Percentiles rank a stretch among this genome's conserved stretches.
Conservation (phyloP, 345 rosid species). For the Brassica cretica region DNA sequence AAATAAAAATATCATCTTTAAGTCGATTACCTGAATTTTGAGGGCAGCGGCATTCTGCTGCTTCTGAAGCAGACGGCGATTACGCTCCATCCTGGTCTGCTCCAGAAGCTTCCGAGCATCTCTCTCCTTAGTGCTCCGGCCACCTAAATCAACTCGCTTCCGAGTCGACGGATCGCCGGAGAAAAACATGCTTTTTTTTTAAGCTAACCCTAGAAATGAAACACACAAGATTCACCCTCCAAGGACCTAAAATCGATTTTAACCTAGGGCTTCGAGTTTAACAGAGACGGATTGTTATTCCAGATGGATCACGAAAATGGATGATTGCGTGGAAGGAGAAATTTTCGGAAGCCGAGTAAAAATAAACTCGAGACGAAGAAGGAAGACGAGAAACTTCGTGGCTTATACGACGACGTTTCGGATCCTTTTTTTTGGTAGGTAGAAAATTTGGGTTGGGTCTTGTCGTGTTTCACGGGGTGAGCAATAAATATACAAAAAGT, state of each 20-base stretch:
- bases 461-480: constrained; percentile 22
- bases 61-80: constrained; percentile 70
- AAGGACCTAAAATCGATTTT: constrained; percentile 7
- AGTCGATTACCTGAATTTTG: constrained; percentile 65
- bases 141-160: constrained; percentile 97
- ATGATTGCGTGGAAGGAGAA: constrained; percentile 4
- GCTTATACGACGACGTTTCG: constrained; percentile 24
- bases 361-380: background rate
- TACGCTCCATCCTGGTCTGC: constrained; percentile 88
- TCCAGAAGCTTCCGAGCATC: constrained; percentile 95
- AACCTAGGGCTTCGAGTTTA: constrained; percentile 24
- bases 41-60: constrained; percentile 80
- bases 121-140: constrained; percentile 95
- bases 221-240: constrained; percentile 12
- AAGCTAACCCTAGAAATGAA: constrained; percentile 23
- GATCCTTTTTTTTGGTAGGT: background rate
- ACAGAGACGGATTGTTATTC: background rate
- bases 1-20: background rate
- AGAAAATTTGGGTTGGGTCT: constrained; percentile 10
- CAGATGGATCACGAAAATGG: background rate
- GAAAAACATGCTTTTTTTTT: constrained; percentile 66
- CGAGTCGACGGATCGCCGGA: constrained; percentile 89
- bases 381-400: constrained; percentile 21
- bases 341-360: background rate
- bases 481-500: background rate